Base-by-base conservation (phyloP, 2,329 filamentous ascomycete genomes). In the Talaromyces sp. region DNA sequence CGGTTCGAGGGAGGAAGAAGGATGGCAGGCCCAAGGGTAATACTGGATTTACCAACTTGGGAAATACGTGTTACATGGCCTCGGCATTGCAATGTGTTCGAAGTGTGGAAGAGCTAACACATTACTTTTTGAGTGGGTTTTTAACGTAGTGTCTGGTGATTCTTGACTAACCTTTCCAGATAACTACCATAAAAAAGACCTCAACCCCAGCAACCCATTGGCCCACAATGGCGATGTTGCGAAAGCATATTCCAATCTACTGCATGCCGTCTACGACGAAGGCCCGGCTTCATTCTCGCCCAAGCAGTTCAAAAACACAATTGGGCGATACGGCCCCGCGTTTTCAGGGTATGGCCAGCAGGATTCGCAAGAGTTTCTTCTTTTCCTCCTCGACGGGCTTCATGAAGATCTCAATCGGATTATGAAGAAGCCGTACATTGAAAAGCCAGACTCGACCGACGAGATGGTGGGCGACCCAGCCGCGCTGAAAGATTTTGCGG, bases 11-110 rank as follows among this genome's bases (percentile, higher is more conserved):
- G 51, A 67, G 69, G 49, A 85, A 88, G 63, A 87, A 86, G 67
- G 85, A 87, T 44, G 90, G 90, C 10, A 86, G 87, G 64, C 85
- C 86, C 13, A 77, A 87, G 36, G 95, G 95, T 33, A 89, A 88
- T 47, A 90, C 93, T 49, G 95, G 95, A 36, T 80, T 99, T 58
- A 87, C 85, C 65, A 99, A 99, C 71, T 80, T 99, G 15, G 95
- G 95, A 55, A 99, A 99, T 71, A 98, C 95, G 0, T 99, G 95
- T 77, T 99, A 99, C 78, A 97, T 98, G 93, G 98, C 98, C 75
- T 96, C 93, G 25, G 95, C 95, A 10, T 81, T 98, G 59, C 95
- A 99, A 73, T 99, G 95, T 73, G 86, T 99, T 57, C 88, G 93
- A 57, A 96, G 91, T 68, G 92, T 97, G 0, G 91, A 96, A 71